phyloP scores from a whole-genome alignment of 164 flowering plant genomes.

The Sextonia rubra region DNA sequence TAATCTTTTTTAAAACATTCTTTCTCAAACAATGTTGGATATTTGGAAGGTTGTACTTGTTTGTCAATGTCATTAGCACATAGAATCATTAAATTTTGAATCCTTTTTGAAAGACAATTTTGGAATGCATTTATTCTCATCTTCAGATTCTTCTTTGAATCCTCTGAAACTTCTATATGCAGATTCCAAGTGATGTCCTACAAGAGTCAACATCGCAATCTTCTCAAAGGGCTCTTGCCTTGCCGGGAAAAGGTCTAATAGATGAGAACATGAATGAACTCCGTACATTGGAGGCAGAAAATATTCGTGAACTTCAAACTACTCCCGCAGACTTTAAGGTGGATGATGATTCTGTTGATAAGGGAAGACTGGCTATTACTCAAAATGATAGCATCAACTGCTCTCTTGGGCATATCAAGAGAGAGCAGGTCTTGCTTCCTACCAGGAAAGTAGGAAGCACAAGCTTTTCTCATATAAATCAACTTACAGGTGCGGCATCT shows the following conservation, averaged over 20 bases:
- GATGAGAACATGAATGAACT: slow-evolving; percentile 39
- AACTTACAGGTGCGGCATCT: slow-evolving; percentile 28
- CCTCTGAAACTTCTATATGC: slow-evolving; percentile 10
- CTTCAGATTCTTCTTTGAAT: slow-evolving; percentile 7
- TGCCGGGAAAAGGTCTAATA: slow-evolving; percentile 7
- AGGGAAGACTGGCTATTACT: slow-evolving; percentile 30
- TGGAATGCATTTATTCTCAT: not conserved
- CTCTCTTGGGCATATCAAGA: slow-evolving; percentile 36
- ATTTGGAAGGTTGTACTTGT: too few species aligned
- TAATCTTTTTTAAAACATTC: not conserved
- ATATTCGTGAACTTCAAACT: slow-evolving; percentile 23
- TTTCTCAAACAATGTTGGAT: not conserved
- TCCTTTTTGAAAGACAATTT: not conserved
- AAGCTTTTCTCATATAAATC: slow-evolving; percentile 27
- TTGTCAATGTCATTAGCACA: too few species aligned
- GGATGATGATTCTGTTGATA: slow-evolving; percentile 27
- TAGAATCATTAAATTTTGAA: too few species aligned
- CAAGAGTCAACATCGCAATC: slow-evolving; percentile 1
- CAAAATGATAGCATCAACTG: slow-evolving; percentile 29
- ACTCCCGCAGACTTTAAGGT: slow-evolving; percentile 28
- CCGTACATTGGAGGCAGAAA: slow-evolving; percentile 19
- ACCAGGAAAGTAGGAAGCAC: slow-evolving; percentile 37
- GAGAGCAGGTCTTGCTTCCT: slow-evolving; percentile 36
- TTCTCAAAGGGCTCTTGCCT: not conserved
- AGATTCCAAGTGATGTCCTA: slow-evolving; percentile 28